Evolutionary conservation across 768 basidiomycete species (phyloP).

Genomic region (Gloeophyllum trabeum): DNA sequence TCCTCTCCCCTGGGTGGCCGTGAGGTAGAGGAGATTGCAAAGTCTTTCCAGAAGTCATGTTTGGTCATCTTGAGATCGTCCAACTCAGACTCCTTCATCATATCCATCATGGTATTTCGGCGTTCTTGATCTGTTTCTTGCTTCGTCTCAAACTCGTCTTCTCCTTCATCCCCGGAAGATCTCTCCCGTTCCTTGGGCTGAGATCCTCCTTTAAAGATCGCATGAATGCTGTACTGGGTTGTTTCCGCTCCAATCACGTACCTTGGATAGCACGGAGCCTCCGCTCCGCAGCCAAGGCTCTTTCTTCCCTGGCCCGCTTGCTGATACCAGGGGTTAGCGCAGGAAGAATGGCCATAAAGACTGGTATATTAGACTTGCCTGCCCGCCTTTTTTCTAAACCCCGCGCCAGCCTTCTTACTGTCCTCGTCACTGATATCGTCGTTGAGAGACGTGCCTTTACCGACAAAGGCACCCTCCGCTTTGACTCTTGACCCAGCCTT

Average conservation of each 20-base stretch:
- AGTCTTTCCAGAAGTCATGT: constrained; percentile 38
- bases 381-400: constrained; percentile 60
- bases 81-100: constrained; percentile 31
- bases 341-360: not conserved
- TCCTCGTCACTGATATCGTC: constrained; percentile 25
- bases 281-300: constrained; percentile 63
- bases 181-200: constrained; percentile 11
- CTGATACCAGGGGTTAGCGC: constrained; percentile 22
- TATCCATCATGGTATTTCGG: constrained; percentile 37
- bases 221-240: constrained; percentile 11
- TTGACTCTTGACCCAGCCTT: constrained; percentile 66
- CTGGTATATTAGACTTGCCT: constrained; percentile 31
- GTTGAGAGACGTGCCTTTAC: constrained; percentile 42
- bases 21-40: constrained; percentile 26
- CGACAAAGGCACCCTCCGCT: constrained; percentile 45
- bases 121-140: constrained; percentile 35
- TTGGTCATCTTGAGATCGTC: constrained; percentile 29
- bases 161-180: constrained; percentile 24
- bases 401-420: constrained; percentile 34
- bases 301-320: constrained; percentile 70
- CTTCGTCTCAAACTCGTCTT: constrained; percentile 6
- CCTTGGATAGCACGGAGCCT: constrained; percentile 38
- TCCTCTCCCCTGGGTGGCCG: not conserved
- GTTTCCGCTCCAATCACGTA: constrained; percentile 3
- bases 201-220: constrained; percentile 15